phyloP scores from a whole-genome alignment of 257 asterid genomes.

The Rhazya stricta region DNA sequence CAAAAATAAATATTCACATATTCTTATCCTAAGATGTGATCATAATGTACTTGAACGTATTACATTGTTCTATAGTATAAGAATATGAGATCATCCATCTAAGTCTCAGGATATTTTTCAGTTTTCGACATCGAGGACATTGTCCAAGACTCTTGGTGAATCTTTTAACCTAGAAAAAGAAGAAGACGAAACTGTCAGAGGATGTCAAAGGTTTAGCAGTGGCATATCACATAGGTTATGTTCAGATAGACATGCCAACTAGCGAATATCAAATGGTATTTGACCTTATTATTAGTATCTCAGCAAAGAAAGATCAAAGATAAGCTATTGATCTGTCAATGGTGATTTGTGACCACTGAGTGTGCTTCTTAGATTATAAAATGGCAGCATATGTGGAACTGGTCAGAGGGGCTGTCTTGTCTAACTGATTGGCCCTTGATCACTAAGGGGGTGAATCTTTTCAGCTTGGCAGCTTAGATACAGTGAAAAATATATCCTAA shows the following conservation, averaged over 20 bases:
- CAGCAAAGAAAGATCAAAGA: not conserved
- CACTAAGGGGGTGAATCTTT: not conserved
- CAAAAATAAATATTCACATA: too few relatives aligned
- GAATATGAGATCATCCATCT: slow-evolving; percentile 4
- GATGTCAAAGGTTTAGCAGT: slow-evolving; percentile 10
- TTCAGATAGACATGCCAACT: not conserved
- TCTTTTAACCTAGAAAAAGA: not conserved
- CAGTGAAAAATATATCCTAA: too few relatives aligned
- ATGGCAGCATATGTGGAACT: not conserved
- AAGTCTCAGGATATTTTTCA: not conserved
- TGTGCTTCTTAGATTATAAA: not conserved
- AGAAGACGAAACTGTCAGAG: not conserved
- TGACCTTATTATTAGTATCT: slow-evolving; percentile 2
- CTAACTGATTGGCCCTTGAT: slow-evolving; percentile 12
- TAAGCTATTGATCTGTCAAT: not conserved
- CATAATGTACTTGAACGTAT: not conserved
- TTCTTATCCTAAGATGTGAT: too few relatives aligned
- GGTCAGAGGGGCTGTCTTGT: not conserved
- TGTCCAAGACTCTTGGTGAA: not conserved
- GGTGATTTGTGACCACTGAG: not conserved
- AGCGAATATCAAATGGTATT: not conserved
- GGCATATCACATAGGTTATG: slow-evolving; percentile 2
- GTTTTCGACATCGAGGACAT: not conserved
- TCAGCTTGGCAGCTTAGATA: too few relatives aligned
- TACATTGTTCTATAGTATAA: too few relatives aligned